Base-by-base conservation (phyloP, 805 yeast genomes). In the Teunomyces barrocoloradensis region DNA sequence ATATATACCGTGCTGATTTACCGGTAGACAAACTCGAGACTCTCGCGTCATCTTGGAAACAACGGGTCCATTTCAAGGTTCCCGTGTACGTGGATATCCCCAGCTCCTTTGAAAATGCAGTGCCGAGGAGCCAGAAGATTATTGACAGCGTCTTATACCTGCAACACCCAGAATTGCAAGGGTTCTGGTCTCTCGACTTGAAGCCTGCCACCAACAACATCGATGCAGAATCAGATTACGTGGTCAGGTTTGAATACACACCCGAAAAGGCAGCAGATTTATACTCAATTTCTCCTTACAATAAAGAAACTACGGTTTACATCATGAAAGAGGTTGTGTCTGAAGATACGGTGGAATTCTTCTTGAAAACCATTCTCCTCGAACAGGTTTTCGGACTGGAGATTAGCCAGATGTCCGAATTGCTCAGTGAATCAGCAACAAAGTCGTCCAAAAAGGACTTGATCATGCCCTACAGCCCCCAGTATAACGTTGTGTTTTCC, bases 401-500 rank as follows among this genome's bases (percentile, higher is more conserved):
- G 49, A 51, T 77, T 10, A 47, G 49, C 2, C 56, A 62, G 46
- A 56, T 75, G 37, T 37, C 59, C 3, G 50, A 63, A 11, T 30
- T 63, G 20, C 42, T 55, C 11, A 44, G 27, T 25, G 27, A 40
- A 13, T 38, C 29, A 3, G 46, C 32, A 35, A 34, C 32, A 11
- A 50, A n/a, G 28, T 36, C 37, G 11, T 49, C 59, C 3, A 63
- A 60, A 9, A 58, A 63, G 10, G 65, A 68, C 33, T 54, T 75
- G 41, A 76, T 72, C n/a, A 64, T 82, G 27, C 78, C 82, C 0
- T 84, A 79, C 58, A 69, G 86, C 2, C 84, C 92, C 3, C 69
- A 78, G 29, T 83, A 85, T 53, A 94, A 89, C 59, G 57, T 92
- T n/a, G 83, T 90, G 3, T 76, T 90, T 50, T 84, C 89, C 18